Base-by-base conservation (phyloP, 768 basidiomycete genomes). In the Jaapia argillacea region DNA sequence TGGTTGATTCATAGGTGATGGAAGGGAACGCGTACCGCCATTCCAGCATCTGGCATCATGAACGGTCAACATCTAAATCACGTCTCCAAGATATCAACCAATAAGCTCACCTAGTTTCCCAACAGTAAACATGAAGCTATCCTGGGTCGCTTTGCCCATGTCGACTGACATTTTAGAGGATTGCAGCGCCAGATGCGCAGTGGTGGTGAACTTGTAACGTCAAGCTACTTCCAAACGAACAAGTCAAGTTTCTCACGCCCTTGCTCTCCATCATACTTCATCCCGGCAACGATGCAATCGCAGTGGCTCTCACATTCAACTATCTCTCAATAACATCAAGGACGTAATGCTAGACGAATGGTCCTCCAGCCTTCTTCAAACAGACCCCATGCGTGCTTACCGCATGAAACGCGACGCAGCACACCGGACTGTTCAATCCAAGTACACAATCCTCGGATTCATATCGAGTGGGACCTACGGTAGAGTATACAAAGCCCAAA, bases 401-500 rank as follows among this genome's bases (percentile, higher is more conserved):
- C 81, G 91, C 18, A 69, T 77, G 24, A 86, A 81, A 57, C 74
- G 85, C 48, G 91, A 96, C 55, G 63, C 67, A 3, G 67, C 74
- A 13, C 79, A 80, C 46, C 70, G 72, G 23, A 68, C 75, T 1
- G 86, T 93, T 16, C 64, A 76, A 12, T 79, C 81, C 41, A 91
- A 90, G 61, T 97, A 98, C 66, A 68, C 74, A 42, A 96, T 97
- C 53, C 73, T 93, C 5, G 96, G 96, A 6, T 98, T 98, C 68
- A 94, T 99, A 50, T 97, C 96, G 2, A 94, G 91, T 5, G 96
- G 96, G 16, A 98, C 94, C 0, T 98, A 98, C 57, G 96, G 96
- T 1, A 73, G 93, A n/a, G 96, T 98, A 2, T 99, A 98, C 77
- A 98, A 98, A 60, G 96, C 93, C 0, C 76, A 81, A 56, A 85